Percentiles rank a stretch among this genome's conserved stretches.
These are phyloP conservation scores for Nigrograna mackinnonii DNA, from an alignment of 2,329 filamentous ascomycete genomes.

Conservation along the genomic window DNA sequence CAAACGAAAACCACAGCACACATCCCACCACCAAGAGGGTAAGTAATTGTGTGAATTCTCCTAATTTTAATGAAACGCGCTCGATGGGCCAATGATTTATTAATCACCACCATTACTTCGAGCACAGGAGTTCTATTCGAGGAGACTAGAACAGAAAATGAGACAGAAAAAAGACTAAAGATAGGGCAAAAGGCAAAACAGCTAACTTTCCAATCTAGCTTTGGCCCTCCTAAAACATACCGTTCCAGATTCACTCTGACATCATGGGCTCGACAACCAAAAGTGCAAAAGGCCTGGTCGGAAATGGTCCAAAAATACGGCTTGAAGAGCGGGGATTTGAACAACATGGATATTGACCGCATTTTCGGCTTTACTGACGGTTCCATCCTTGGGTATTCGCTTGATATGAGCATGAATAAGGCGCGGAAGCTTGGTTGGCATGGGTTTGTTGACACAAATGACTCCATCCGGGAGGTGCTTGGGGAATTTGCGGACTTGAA, in stretches of 20 bases:
- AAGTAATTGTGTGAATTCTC: neutral
- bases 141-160: neutral
- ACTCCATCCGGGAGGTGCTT: slow-evolving; percentile 48
- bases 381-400: slow-evolving; percentile 33
- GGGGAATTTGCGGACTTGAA: slow-evolving; percentile 46
- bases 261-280: slow-evolving; percentile 50
- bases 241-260: slow-evolving; percentile 47
- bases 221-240: slow-evolving; percentile 46
- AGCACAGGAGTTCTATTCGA: too few species aligned
- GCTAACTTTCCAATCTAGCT: slow-evolving; percentile 42
- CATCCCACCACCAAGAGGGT: too few species aligned
- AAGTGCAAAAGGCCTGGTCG: slow-evolving; percentile 46
- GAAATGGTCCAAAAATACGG: slow-evolving; percentile 47
- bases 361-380: slow-evolving; percentile 53
- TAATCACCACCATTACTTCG: too few species aligned
- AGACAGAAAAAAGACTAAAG: slow-evolving; percentile 1
- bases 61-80: too few species aligned
- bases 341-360: slow-evolving; percentile 45
- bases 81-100: too few species aligned
- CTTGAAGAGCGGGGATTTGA: slow-evolving; percentile 45
- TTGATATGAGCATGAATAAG: slow-evolving; percentile 48
- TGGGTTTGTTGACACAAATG: slow-evolving; percentile 50
- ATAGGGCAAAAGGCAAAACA: neutral
- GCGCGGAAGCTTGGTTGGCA: slow-evolving; percentile 50
- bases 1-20: neutral